phyloP scores from a whole-genome alignment of 2,329 filamentous ascomycete genomes.

The Pseudogymnoascus pannorum region DNA sequence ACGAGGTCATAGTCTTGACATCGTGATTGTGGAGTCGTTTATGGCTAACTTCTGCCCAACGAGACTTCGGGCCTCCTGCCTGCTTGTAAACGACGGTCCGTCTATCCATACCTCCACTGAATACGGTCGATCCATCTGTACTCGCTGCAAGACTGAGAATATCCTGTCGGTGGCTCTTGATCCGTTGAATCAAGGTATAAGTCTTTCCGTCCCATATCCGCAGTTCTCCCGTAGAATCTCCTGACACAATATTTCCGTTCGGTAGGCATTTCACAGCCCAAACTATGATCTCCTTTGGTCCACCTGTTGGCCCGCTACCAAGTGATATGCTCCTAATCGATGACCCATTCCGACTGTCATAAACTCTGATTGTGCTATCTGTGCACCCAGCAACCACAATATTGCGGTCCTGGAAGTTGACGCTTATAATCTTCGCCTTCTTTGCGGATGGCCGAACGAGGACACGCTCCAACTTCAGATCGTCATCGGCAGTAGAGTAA shows the following conservation, averaged over 20 bases:
- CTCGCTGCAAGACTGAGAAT: constrained; percentile 81
- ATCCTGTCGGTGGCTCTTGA: constrained; percentile 83
- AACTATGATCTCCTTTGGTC: constrained; percentile 77
- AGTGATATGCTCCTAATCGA: constrained; percentile 77
- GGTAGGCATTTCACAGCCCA: constrained; percentile 89
- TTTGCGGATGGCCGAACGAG: constrained; percentile 72
- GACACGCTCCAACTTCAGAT: constrained; percentile 71
- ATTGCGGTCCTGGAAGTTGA: constrained; percentile 80
- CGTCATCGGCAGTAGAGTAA: constrained; percentile 77
- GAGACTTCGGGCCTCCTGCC: constrained; percentile 48
- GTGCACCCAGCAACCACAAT: constrained; percentile 84
- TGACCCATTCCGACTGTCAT: constrained; percentile 73
- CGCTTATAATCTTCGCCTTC: constrained; percentile 81
- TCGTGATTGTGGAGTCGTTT: constrained; percentile 86
- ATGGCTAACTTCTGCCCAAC: constrained; percentile 83
- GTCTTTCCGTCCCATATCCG: constrained; percentile 92
- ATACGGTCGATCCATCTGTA: constrained; percentile 69
- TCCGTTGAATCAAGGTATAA: constrained; percentile 77
- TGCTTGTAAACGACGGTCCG: constrained; percentile 77
- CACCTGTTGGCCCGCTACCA: constrained; percentile 68
- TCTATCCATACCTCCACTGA: constrained; percentile 89
- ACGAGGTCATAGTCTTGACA: constrained; percentile 88
- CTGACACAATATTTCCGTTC: constrained; percentile 85
- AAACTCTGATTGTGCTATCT: constrained; percentile 90
- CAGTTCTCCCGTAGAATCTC: constrained; percentile 89